Evolutionary conservation across 129 eudicot genomes (phyloP), one percentile per base, ranked within the genome.

Genomic region (Chrysanthemum seticuspe): DNA sequence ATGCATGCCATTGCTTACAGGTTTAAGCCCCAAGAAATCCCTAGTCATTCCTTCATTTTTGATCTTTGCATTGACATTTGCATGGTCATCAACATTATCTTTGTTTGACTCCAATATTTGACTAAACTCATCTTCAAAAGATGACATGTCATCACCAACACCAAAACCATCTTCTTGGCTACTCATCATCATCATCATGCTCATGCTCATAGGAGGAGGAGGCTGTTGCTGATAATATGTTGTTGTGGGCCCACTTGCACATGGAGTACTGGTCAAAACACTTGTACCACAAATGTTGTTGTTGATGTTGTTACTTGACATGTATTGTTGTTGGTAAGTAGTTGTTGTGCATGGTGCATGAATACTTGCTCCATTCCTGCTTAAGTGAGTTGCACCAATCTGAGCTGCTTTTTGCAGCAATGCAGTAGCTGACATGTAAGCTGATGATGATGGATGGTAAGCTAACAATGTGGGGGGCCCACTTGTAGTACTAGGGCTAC

Each of bases 371-470:
- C 75, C 73, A 29, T 31, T 68, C 21, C 70, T 71, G 89, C 90
- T 88, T 67, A 88, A 79, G 74, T 82, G 76, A 70, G 13, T 80
- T 65, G 97, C 82, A 77, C 97, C 99, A 87, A 95, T 88, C 81
- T 90, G 94, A 51, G 96, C 96, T 80, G 99, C 99, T 81, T 86
- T 90, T 81, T 95, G 99, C 78, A 95, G 89, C 96, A 95, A 83
- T 76, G 97, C 96, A 70, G 97, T 95, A 62, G 99, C 99, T 73
- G 99, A 95, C 85, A 88, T 88, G 87, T 94, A 91, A 12, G 96
- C 82, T 52, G 91, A 44, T 56, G 83, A 23, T 54, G 80, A 16
- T 70, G 79, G 89, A 63, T 80, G 87, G 86, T 81, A 79, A 62
- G 84, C 70, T 67, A 77, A 78, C 60, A 78, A 68, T 18, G 84